Evolutionary conservation across 2,329 filamentous ascomycete species (phyloP).

Genomic region (Zymoseptoria brevis): DNA sequence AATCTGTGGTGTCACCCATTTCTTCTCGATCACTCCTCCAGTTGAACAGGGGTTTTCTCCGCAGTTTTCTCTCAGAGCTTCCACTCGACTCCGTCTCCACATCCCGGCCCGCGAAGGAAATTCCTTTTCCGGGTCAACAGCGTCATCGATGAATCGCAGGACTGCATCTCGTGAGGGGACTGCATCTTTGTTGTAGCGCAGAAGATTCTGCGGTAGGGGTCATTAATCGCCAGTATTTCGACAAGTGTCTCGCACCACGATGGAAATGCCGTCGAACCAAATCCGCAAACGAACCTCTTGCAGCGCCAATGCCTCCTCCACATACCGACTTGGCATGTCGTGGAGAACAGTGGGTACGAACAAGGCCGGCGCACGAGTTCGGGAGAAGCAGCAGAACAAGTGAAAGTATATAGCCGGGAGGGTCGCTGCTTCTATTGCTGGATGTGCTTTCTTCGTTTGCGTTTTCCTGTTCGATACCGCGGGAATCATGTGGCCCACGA

Average conservation of each 20-base stretch:
- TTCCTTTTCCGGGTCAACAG: neutral
- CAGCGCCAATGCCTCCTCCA: neutral
- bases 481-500: neutral
- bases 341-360: neutral
- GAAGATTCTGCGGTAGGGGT: neutral
- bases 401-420: neutral
- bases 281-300: no score
- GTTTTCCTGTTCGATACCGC: neutral
- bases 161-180: neutral
- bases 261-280: neutral
- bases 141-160: neutral
- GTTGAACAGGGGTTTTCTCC: neutral
- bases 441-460: neutral
- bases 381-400: neutral
- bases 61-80: neutral
- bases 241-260: neutral
- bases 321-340: neutral
- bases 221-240: neutral
- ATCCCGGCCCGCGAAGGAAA: conserved; percentile 1
- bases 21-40: neutral
- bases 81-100: conserved; percentile 1
- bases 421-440: neutral
- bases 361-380: neutral
- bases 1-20: neutral
- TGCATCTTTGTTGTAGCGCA: neutral